A percentile compares a stretch with the other conserved stretches of the same genome.
Evolutionary conservation across 176 grass and related monocot genomes (phyloP).

Genomic region (Aechmea fasciata): DNA sequence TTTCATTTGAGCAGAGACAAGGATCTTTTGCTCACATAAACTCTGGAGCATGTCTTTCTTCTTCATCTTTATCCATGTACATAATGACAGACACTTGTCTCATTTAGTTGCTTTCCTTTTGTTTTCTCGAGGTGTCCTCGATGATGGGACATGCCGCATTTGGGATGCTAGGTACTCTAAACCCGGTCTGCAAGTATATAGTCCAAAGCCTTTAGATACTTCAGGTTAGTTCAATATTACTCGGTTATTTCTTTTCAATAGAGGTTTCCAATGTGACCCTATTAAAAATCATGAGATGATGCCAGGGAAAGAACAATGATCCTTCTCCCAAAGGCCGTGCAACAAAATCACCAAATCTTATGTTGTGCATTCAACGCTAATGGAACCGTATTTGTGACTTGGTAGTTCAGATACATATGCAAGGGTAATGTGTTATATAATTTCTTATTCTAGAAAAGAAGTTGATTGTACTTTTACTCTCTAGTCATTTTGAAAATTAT

Average conservation of each 20-base stretch:
- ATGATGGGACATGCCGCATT: conserved; percentile 98
- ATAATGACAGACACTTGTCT: not conserved
- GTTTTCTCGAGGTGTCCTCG: conserved; percentile 54
- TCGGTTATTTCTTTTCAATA: conserved; percentile 5
- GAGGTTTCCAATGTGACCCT: not conserved
- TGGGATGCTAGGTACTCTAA: conserved; percentile 88
- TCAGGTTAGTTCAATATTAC: conserved; percentile 49
- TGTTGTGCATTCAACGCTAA: conserved; percentile 98
- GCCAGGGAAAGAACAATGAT: conserved; percentile 62
- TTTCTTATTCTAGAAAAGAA: not conserved
- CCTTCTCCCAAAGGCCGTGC: conserved; percentile 65
- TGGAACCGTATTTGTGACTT: conserved; percentile 96
- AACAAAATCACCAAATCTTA: conserved; percentile 72
- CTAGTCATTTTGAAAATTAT: conserved; percentile 11
- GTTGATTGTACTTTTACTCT: not conserved
- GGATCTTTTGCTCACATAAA: not conserved
- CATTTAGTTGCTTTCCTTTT: conserved; percentile 12
- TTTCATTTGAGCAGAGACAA: too few species aligned
- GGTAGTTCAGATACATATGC: conserved; percentile 94
- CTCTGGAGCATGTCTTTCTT: not conserved
- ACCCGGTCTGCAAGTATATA: conserved; percentile 58
- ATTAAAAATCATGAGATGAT: conserved; percentile 19
- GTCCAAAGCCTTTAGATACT: conserved; percentile 82
- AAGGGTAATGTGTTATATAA: conserved; percentile 36
- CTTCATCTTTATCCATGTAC: not conserved